These are phyloP conservation scores for Diaporthe longicolla DNA, from an alignment of 2,329 filamentous ascomycete species.

Conservation along the genomic window DNA sequence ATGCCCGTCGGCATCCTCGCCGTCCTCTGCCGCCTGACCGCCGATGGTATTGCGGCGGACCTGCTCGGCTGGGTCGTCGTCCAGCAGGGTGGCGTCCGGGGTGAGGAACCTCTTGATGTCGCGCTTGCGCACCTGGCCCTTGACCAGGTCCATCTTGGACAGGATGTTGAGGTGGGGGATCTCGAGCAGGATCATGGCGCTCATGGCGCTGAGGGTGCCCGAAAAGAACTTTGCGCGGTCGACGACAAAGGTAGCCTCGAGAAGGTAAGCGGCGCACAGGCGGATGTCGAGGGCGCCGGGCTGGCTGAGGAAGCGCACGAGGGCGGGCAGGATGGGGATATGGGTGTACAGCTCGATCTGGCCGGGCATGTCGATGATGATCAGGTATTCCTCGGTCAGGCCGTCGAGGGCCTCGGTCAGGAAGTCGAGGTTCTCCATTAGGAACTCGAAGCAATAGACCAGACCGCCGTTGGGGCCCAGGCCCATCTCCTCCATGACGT, in stretches of 20 bases:
- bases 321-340: slow-evolving; percentile 88
- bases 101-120: slow-evolving; percentile 92
- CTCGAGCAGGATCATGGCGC: slow-evolving; percentile 98
- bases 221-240: slow-evolving; percentile 98
- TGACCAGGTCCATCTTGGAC: slow-evolving; percentile 97
- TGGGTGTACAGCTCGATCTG: slow-evolving; percentile 99
- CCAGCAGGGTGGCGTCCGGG: slow-evolving; percentile 84
- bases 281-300: slow-evolving; percentile 88
- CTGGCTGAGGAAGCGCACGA: slow-evolving; percentile 85
- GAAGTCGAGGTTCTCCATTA: slow-evolving; percentile 95
- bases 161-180: slow-evolving; percentile 96
- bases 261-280: slow-evolving; percentile 92
- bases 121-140: slow-evolving; percentile 87
- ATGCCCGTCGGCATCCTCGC: slow-evolving; percentile 64
- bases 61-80: slow-evolving; percentile 79
- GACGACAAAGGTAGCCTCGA: slow-evolving; percentile 95
- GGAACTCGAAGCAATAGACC: slow-evolving; percentile 97
- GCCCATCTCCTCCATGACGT: slow-evolving; percentile 96
- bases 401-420: slow-evolving; percentile 86
- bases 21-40: slow-evolving; percentile 58
- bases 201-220: slow-evolving; percentile 96
- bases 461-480: slow-evolving; percentile 93
- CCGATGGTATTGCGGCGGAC: slow-evolving; percentile 58
- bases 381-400: slow-evolving; percentile 93
- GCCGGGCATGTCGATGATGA: slow-evolving; percentile 98